Conservation (phyloP, 306 rosid species). For the Cicer judaicum region DNA sequence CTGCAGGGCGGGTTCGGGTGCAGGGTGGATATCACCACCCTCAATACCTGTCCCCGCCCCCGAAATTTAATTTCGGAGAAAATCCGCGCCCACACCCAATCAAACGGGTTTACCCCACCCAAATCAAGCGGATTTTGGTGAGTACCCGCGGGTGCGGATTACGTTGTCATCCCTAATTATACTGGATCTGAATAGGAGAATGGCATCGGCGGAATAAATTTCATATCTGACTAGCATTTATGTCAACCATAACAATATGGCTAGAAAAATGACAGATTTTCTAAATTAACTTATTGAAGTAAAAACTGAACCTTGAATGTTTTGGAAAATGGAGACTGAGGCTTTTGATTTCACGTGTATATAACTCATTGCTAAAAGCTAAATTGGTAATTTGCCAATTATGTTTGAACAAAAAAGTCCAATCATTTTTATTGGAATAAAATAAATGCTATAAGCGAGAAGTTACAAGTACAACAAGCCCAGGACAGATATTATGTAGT, state of each 20-base stretch:
- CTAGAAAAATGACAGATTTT: neutral
- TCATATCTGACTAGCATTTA: slow-evolving; percentile 5
- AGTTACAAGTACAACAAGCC: slow-evolving; percentile 38
- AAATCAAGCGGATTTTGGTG: too few relatives aligned
- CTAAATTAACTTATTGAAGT: neutral
- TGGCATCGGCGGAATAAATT: slow-evolving; percentile 18
- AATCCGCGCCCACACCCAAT: too few relatives aligned
- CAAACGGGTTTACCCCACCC: too few relatives aligned
- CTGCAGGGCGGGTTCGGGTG: too few relatives aligned
- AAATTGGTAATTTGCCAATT: slow-evolving; percentile 27
- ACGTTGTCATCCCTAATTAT: neutral
- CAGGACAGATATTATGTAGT: slow-evolving; percentile 24
- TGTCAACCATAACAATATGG: slow-evolving; percentile 11
- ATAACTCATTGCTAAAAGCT: slow-evolving; percentile 15
- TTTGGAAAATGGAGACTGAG: slow-evolving; percentile 14
- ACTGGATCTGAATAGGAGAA: slow-evolving; percentile 16
- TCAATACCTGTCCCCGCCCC: too few relatives aligned
- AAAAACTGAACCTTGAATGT: slow-evolving; percentile 31
- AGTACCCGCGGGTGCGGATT: too few relatives aligned
- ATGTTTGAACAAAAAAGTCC: slow-evolving; percentile 21
- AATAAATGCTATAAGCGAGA: slow-evolving; percentile 26
- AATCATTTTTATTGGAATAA: slow-evolving; percentile 1
- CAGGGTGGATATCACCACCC: too few relatives aligned
- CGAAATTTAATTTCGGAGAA: too few relatives aligned
- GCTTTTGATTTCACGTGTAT: slow-evolving; percentile 20